Evolutionary conservation across 768 basidiomycete genomes (phyloP).

Genomic region (Mrakia frigida): DNA sequence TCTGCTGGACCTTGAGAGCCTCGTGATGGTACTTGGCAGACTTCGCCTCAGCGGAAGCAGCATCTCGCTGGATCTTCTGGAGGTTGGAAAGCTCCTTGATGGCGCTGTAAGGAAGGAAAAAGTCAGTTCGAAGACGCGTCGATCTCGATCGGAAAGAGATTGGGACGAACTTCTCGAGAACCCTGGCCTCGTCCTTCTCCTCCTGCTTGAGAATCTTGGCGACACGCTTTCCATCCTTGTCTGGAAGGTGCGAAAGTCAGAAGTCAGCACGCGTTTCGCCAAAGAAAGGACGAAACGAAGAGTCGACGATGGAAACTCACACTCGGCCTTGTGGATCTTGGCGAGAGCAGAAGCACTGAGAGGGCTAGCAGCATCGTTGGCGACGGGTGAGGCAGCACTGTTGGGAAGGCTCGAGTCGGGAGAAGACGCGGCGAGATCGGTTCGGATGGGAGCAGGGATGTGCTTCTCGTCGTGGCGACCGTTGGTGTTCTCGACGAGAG

Average conservation of each 20-base stretch:
- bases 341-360: neutral
- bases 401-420: neutral
- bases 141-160: neutral
- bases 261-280: neutral
- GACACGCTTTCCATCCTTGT: conserved; percentile 13
- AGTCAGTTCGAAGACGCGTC: neutral
- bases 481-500: neutral
- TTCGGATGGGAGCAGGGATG: conserved; percentile 10
- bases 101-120: neutral
- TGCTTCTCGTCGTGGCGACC: neutral
- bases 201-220: conserved; percentile 20
- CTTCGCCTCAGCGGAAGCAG: conserved; percentile 8
- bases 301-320: neutral
- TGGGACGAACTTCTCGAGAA: neutral
- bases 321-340: conserved; percentile 10
- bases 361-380: neutral
- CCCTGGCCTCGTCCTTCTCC: conserved; percentile 14
- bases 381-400: neutral
- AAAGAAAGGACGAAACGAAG: neutral
- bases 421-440: conserved; percentile 5
- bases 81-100: conserved; percentile 13
- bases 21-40: neutral
- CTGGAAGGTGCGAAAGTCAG: neutral
- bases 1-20: conserved; percentile 20
- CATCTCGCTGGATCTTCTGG: conserved; percentile 5